Evolutionary conservation across 495 filamentous ascomycete genomes (phyloP).

Genomic region (Rhizodiscina lignyota): DNA sequence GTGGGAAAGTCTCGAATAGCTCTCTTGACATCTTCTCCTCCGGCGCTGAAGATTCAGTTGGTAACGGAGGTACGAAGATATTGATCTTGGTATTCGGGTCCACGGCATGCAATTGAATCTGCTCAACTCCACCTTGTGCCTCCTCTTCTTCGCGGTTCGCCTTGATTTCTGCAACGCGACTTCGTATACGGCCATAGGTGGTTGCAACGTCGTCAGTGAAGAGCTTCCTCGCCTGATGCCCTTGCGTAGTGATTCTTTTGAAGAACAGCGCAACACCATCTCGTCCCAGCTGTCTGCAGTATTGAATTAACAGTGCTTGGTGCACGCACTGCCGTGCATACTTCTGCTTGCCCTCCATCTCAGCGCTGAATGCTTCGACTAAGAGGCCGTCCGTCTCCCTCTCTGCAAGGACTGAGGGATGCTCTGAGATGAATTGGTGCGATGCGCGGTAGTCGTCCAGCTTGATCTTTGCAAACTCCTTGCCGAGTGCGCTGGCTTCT

Average conservation of each 20-base stretch:
- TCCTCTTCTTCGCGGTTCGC: conserved; percentile 47
- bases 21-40: conserved; percentile 47
- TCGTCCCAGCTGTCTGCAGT: conserved; percentile 73
- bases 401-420: conserved; percentile 68
- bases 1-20: conserved; percentile 71
- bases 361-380: conserved; percentile 76
- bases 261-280: conserved; percentile 92
- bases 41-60: not conserved
- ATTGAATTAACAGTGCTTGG: conserved; percentile 82
- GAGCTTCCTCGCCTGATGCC: conserved; percentile 79
- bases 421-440: conserved; percentile 53
- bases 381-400: conserved; percentile 83
- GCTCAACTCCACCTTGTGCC: conserved; percentile 55
- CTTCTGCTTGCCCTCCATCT: conserved; percentile 55
- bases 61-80: conserved; percentile 54
- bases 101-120: conserved; percentile 93
- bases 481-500: conserved; percentile 56
- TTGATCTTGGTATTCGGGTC: conserved; percentile 87
- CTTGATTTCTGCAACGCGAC: conserved; percentile 60
- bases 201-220: conserved; percentile 85
- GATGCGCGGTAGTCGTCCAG: conserved; percentile 54
- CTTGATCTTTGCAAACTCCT: conserved; percentile 64
- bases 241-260: conserved; percentile 81
- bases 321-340: conserved; percentile 83
- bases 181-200: conserved; percentile 69